phyloP scores from a whole-genome alignment of 192 early-diverging fungal species.

The Coemansia sp. region DNA sequence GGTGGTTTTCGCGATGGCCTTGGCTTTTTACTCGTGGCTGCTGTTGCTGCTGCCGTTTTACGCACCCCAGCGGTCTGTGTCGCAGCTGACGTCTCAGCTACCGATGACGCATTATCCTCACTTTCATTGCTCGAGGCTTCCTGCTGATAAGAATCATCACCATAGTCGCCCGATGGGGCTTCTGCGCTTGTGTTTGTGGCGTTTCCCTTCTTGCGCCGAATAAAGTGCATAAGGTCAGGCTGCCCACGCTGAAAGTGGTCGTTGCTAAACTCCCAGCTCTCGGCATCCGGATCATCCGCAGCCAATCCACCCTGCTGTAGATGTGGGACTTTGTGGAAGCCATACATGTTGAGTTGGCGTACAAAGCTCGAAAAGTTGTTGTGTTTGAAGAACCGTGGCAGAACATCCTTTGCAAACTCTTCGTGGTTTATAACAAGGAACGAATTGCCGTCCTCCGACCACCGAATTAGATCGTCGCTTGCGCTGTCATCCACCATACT shows the following conservation, averaged over 20 bases:
- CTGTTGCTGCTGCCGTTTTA: background rate
- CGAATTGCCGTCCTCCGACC: constrained; percentile 85
- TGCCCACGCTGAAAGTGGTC: constrained; percentile 86
- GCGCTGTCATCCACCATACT: constrained; percentile 90
- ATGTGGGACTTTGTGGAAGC: constrained; percentile 97
- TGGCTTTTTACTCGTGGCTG: background rate
- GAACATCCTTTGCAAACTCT: constrained; percentile 79
- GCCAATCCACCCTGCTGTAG: constrained; percentile 86
- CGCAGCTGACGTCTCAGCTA: background rate
- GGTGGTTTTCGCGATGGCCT: constrained; percentile 30
- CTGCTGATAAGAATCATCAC: constrained; percentile 38
- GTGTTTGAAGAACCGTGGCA: constrained; percentile 90
- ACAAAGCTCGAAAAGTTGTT: constrained; percentile 91
- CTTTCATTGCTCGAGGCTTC: background rate
- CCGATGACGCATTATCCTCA: background rate
- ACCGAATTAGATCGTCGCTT: constrained; percentile 86
- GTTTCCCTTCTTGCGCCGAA: constrained; percentile 81
- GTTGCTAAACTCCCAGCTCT: constrained; percentile 93
- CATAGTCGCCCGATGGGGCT: constrained; percentile 21
- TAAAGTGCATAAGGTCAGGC: constrained; percentile 86
- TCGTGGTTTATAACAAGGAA: constrained; percentile 79
- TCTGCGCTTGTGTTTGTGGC: constrained; percentile 17
- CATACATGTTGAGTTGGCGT: constrained; percentile 94
- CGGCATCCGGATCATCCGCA: constrained; percentile 66
- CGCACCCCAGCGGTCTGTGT: background rate